Conservation (phyloP, 169 alveolate species). For the Miamiensis avidus region DNA sequence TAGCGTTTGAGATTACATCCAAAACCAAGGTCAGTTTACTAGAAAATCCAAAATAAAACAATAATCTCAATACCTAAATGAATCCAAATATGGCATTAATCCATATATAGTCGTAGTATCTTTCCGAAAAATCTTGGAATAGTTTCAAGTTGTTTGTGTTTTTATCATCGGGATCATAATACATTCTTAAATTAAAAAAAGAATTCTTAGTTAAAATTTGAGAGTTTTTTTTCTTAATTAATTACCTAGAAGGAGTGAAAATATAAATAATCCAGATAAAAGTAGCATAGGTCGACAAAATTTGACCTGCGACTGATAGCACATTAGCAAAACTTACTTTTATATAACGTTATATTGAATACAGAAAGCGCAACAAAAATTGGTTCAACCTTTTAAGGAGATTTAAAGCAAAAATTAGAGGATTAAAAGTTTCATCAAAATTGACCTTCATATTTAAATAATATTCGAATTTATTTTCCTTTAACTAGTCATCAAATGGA, state of each 20-base stretch:
- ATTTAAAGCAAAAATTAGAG: no score
- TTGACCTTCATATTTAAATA: no score
- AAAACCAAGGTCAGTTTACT: no score
- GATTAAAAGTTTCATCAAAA: background rate
- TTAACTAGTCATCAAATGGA: background rate
- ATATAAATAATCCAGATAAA: no score
- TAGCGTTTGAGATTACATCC: background rate
- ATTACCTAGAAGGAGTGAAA: no score
- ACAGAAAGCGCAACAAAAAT: background rate
- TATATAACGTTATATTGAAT: background rate
- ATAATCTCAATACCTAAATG: background rate
- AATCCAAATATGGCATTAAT: no score
- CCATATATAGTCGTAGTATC: no score
- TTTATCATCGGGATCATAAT: background rate
- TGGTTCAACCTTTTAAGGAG: background rate
- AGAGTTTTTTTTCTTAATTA: no score
- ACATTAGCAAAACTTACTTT: background rate
- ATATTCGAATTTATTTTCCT: background rate
- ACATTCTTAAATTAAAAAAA: background rate
- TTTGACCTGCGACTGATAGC: background rate
- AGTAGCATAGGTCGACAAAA: no score
- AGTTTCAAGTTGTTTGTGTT: no score
- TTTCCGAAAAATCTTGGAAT: background rate
- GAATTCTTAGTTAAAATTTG: no score
- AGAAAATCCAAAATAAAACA: background rate